Evolutionary conservation across 352 stramenopile genomes (phyloP), one percentile per base, ranked within the genome.

Genomic region (Phytopythium ostracodes): DNA sequence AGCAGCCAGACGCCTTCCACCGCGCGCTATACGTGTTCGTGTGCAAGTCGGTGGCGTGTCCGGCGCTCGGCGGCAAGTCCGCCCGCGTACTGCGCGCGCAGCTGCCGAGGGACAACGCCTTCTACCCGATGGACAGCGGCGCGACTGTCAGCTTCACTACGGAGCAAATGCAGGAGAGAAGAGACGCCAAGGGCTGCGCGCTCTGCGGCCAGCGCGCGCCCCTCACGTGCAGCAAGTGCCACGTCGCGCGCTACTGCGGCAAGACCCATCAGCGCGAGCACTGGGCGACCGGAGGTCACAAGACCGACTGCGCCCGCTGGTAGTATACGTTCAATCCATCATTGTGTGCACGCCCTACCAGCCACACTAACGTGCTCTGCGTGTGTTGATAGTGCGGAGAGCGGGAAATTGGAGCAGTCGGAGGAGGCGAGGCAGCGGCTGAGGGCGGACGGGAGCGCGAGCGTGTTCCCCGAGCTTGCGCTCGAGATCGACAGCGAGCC

Each of bases 1-100:
- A 96, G 24, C 62, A 81, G 17, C 33, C 68, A 24, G 76, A 95
- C 63, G 93, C 92, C 63, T 98, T 98, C 72, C 94, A 98, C 81
- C 89, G 94, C 63, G 94, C 76, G 22, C 63, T 98, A 24, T 98
- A 98, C 73, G 77, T 98, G 14, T 98, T 98, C 65, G 87, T 84
- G 42, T 98, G 93, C 75, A 80, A 89, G 38, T 85, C 76, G 38
- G 14, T 52, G 0, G 67, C 70, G 31, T 98, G 92, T 60, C 61
- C 66, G 22, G 65, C 68, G 17, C 76, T 84, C 49, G 83, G 78
- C 65, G n/a, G n/a, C 71, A 80, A 1, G n/a, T 33, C 46, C 56
- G 84, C 88, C 62, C 84, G 86, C 44, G 74, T 87, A 12, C 87
- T 98, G 59, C 81, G 94, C 38, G 72, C 80, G 52, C 94, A 98